Evolutionary conservation across 2,329 filamentous ascomycete genomes (phyloP), one percentile per base, ranked within the genome.

Genomic region (Botrytis squamosa): DNA sequence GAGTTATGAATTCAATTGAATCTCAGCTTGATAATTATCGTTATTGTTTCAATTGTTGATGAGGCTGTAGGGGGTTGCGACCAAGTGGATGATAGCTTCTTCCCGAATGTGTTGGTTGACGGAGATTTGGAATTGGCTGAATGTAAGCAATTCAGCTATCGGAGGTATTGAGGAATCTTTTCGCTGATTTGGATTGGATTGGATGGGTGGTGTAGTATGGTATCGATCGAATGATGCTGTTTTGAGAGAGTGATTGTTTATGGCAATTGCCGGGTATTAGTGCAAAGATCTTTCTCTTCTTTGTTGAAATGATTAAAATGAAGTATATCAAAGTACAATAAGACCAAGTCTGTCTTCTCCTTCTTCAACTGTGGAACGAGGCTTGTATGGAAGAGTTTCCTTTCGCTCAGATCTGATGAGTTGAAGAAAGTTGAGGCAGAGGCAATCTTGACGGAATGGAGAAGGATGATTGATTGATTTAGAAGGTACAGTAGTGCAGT

Each of bases 41-140:
- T 59, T 22, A n/a, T 46, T 55, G n/a, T 67, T 66, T 64, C 46
- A 64, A 59, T 67, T 57, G 46, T 70, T 52, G 57, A 74, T 72
- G 70, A 73, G 76, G 73, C 73, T 75, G 75, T 74, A 73, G 73
- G 75, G 74, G 65, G 75, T 69, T 78, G 75, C 76, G 76, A 67
- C 78, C 77, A 75, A 76, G 77, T 73, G 77, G 76, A 78, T 73
- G 75, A 76, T 74, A 75, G 77, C 75, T 77, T 74, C 75, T 77
- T 74, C 75, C 77, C 75, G 74, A 75, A 68, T 38, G 25, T 57
- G 55, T 49, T 55, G 44, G 25, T 63, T 63, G 71, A 63, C 42
- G 22, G 55, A 69, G 57, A 70, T 55, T 57, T 64, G 55, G 38
- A 70, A 60, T 59, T 62, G 71, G 65, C 64, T 64, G 71, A 60